Base-by-base conservation (phyloP, 495 filamentous ascomycete species). In the Annulohypoxylon bovei region DNA sequence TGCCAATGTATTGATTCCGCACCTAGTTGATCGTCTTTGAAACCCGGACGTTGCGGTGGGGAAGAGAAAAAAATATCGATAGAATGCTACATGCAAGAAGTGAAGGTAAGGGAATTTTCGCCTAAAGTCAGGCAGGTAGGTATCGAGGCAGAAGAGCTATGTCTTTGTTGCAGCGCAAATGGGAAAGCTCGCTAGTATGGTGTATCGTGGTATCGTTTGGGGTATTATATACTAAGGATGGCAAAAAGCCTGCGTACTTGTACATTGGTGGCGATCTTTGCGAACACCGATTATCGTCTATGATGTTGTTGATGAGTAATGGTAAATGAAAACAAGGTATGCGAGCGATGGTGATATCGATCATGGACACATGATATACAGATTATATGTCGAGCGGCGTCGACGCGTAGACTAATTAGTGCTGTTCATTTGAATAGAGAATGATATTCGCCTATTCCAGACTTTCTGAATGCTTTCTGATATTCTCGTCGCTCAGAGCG, bases 401-500 rank as follows among this genome's bases (percentile, higher is more conserved):
- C 27, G 42, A 30, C 25, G 16, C 23, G 40, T n/a, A 60, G 44
- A 22, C 14, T 40, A 18, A 23, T 33, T 28, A 35, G 37, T 35
- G 39, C 33, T 35, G 37, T 6, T 30, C 44, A 7, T 20, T 40
- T 44, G 23, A 32, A 49, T 18, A 16, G n/a, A 30, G 22, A 42
- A 42, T 4, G 2, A 4, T 11, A n/a, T 18, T 4, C 20, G 47
- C 28, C 61, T 72, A 85, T 74, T 84, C 81, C 32, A 85, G 60
- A 28, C 59, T 67, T 23, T 80, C 81, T 1, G 79, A 81, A 11
- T 76, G 72, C 72, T 77, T 81, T 42, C 81, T 65, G 73, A 99
- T 95, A 78, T 95, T 90, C 46, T 93, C 93, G 70, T 99, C 96
- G 18, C 83, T 86, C 40, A 99, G 81, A 25, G 92, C 92, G 16